These are phyloP conservation scores for Plasmodium sp. DNA, from an alignment of 169 alveolate species.

Conservation along the genomic window DNA sequence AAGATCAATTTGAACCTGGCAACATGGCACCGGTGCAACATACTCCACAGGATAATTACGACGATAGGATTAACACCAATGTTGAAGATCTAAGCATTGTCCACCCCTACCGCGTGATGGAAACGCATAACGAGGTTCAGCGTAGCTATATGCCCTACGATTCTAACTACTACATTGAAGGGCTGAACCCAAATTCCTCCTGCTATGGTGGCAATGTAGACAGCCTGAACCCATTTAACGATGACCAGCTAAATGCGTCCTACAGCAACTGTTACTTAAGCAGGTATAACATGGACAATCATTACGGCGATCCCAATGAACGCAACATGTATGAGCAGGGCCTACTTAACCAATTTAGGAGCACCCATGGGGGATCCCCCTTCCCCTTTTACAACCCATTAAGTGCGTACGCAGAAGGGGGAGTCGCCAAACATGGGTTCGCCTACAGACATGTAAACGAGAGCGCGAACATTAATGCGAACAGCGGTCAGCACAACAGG, in stretches of 20 bases:
- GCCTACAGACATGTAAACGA: neutral
- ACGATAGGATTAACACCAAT: neutral
- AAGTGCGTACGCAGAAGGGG: neutral
- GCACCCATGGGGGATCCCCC: neutral
- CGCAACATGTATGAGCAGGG: neutral
- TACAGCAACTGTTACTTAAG: neutral
- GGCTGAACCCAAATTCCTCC: neutral
- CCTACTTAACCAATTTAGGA: slow-evolving; percentile 3
- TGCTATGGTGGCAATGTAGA: slow-evolving; percentile 6
- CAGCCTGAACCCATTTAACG: neutral
- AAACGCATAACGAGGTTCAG: neutral
- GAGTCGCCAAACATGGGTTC: neutral
- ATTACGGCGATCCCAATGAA: neutral
- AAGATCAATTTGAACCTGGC: neutral
- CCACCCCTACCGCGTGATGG: neutral
- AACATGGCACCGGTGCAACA: neutral
- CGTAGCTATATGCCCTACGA: neutral
- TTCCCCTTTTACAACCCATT: neutral
- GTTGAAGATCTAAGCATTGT: neutral
- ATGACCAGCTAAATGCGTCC: neutral
- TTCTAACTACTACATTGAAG: neutral
- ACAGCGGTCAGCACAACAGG: neutral
- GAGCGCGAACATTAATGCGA: neutral
- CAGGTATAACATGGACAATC: neutral
- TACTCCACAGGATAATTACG: slow-evolving; percentile 1